Percentiles rank a stretch among this genome's conserved stretches.
Conservation (phyloP, 306 rosid genomes). For the Carpinus fangiana region DNA sequence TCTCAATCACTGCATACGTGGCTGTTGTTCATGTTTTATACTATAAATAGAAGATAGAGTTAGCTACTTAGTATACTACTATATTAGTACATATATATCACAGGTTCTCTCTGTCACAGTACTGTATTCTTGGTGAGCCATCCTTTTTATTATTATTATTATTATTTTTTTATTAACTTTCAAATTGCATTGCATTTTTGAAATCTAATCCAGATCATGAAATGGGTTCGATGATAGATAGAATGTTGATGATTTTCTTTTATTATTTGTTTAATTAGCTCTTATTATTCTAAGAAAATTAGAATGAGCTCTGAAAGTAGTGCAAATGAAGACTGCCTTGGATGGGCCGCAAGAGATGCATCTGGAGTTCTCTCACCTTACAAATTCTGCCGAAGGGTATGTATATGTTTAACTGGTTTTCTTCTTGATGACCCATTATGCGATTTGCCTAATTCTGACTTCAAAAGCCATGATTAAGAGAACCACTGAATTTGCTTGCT, state of each 20-base stretch:
- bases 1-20: background rate
- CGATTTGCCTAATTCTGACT: too few relatives aligned
- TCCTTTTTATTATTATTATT: too few relatives aligned
- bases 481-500: background rate
- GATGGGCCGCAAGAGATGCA: constrained; percentile 45
- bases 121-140: too few relatives aligned
- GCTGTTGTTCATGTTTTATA: background rate
- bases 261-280: too few relatives aligned
- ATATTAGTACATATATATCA: too few relatives aligned
- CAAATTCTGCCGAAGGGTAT: constrained; percentile 37
- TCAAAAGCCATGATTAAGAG: background rate
- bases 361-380: constrained; percentile 40
- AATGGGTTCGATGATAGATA: too few relatives aligned
- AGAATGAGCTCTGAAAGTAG: constrained; percentile 19
- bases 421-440: background rate
- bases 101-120: background rate
- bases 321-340: constrained; percentile 35
- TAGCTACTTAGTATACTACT: too few relatives aligned
- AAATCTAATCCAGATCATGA: too few relatives aligned
- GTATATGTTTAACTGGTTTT: constrained; percentile 4
- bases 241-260: too few relatives aligned
- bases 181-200: too few relatives aligned
- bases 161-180: too few relatives aligned
- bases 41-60: too few relatives aligned
- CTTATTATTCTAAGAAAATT: background rate